Evolutionary conservation across 176 grass and related monocot species (phyloP).

Genomic region (Oryza glaberrima): DNA sequence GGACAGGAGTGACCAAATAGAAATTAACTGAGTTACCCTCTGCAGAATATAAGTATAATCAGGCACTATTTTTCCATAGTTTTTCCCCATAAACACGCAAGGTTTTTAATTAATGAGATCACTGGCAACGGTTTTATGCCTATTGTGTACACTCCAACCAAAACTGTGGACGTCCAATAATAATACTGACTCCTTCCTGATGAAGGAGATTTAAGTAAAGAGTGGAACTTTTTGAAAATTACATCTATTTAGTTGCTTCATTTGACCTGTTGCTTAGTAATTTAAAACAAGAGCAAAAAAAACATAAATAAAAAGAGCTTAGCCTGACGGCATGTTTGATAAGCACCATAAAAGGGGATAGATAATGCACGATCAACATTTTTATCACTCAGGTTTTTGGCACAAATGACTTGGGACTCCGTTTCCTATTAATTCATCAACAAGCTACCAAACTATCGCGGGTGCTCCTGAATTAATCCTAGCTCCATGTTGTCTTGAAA

Average conservation of each 20-base stretch:
- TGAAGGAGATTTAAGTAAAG: no score
- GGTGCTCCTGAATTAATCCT: background rate
- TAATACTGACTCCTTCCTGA: no score
- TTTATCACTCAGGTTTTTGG: background rate
- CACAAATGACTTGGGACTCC: background rate
- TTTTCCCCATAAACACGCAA: no score
- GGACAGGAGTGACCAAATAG: background rate
- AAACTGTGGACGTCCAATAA: no score
- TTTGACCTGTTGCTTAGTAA: no score
- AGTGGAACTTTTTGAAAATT: no score
- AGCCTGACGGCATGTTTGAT: background rate
- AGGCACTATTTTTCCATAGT: background rate
- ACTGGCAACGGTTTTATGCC: background rate
- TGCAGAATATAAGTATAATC: background rate
- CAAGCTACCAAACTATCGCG: background rate
- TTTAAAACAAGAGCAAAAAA: background rate
- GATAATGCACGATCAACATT: background rate
- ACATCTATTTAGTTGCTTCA: no score
- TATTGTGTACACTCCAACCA: background rate
- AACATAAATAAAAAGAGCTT: background rate
- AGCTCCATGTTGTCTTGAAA: background rate
- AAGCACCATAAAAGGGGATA: background rate
- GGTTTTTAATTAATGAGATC: background rate
- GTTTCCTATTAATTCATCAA: background rate
- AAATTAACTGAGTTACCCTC: background rate